Evolutionary conservation across 2,329 filamentous ascomycete species (phyloP), one percentile per base, ranked within the genome.

Genomic region (Penicillium sp.): DNA sequence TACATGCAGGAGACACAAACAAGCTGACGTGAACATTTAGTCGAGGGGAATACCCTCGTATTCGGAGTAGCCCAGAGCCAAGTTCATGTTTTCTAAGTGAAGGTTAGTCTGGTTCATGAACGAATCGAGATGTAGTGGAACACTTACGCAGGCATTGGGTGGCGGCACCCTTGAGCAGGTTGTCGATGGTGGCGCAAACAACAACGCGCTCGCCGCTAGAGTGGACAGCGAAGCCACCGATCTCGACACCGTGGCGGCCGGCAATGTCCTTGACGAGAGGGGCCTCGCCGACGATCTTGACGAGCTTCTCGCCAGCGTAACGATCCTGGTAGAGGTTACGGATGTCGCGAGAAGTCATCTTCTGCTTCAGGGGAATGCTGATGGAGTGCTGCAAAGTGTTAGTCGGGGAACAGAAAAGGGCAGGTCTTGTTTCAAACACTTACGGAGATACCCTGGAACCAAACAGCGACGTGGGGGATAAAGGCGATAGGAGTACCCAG

Each of bases 181-280:
- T 96, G 75, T 97, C 92, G 67, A 97, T 96, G 3, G 90, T 96
- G 16, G 88, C 90, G 70, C 92, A 95, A 59, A 97, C 84, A n/a
- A 97, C 93, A 0, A 95, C 92, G 48, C 94, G 83, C 83, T 92
- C 94, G 54, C 93, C 93, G 21, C 84, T 86, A 63, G 84, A 90
- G 77, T 97, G 88, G 38, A 97, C 91, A n/a, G 90, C 92, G 67
- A 97, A 97, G 0, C 90, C 92, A 55, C 94, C 94, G 73, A 99
- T 92, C 77, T 97, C 92, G 4, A 96, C 88, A 21, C 90, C 88
- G 71, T 97, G 93, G 77, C 88, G 90, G 59, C 88, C 86, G 63
- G 84, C 84, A 66, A 97, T 97, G 63, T 86, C 80, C 78, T 92
- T 95, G 53, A 97, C 93, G 10, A 87, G 78, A 3, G 93, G 94